A percentile compares a stretch with the other conserved stretches of the same genome.
Conservation (phyloP, 768 basidiomycete genomes). For the Ephemerocybe angulata region DNA sequence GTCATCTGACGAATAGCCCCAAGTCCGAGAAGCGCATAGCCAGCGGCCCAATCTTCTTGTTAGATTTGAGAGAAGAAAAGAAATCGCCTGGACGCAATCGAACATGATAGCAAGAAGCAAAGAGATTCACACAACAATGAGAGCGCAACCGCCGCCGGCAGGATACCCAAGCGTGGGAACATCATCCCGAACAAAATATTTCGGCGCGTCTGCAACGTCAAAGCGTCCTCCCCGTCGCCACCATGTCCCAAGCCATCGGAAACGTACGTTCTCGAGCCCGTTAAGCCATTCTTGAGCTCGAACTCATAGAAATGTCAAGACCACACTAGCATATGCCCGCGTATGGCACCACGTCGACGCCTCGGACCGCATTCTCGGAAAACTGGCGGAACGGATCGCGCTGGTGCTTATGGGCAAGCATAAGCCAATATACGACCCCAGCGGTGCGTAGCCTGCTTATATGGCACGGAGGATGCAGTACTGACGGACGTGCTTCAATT, state of each 20-base stretch:
- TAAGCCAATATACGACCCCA: conserved; percentile 94
- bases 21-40: too few species aligned
- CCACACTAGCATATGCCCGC: conserved; percentile 91
- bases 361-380: conserved; percentile 85
- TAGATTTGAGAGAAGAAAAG: too few species aligned
- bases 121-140: too few species aligned
- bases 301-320: conserved; percentile 45
- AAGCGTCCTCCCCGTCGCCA: neutral
- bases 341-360: conserved; percentile 97
- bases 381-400: conserved; percentile 91
- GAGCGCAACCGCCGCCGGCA: too few species aligned
- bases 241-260: conserved; percentile 80
- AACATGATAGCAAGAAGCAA: too few species aligned
- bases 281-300: neutral
- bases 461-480: neutral
- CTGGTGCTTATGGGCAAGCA: conserved; percentile 98
- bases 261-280: conserved; percentile 50
- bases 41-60: too few species aligned
- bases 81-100: too few species aligned
- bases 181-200: neutral
- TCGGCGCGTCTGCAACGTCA: conserved; percentile 5
- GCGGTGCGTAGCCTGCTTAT: conserved; percentile 48
- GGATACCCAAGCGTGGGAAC: neutral
- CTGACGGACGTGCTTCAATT: too few species aligned
- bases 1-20: too few species aligned